These are phyloP conservation scores for Yamagishiella unicocca DNA, from an alignment of 139 green algal genomes.

Conservation along the genomic window DNA sequence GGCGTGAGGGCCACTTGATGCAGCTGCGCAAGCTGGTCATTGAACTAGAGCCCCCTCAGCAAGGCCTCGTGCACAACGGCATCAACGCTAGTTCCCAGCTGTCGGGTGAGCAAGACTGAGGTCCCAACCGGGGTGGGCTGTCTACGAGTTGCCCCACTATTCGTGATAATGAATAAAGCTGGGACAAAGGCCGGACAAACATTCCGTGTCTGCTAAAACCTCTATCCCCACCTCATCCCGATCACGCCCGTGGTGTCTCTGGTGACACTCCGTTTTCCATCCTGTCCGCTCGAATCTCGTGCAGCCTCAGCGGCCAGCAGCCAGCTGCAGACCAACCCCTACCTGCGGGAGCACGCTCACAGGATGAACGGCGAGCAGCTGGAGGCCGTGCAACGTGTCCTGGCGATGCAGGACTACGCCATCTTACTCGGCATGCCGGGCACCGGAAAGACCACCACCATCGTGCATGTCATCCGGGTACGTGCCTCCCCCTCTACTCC, in stretches of 20 bases:
- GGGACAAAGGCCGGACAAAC: too few relatives aligned
- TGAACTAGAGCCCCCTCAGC: slow-evolving; percentile 63
- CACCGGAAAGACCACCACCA: slow-evolving; percentile 83
- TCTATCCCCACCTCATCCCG: too few relatives aligned
- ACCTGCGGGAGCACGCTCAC: slow-evolving; percentile 16
- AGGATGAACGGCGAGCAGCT: slow-evolving; percentile 83
- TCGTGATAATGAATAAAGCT: too few relatives aligned
- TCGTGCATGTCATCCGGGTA: slow-evolving; percentile 62
- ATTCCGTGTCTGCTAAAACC: too few relatives aligned
- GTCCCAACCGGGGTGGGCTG: too few relatives aligned
- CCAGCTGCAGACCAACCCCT: slow-evolving; percentile 33
- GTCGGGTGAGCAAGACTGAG: slow-evolving; percentile 19
- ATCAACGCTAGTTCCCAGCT: background rate
- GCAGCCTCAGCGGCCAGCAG: background rate
- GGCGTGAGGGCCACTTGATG: background rate
- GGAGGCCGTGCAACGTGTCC: slow-evolving; percentile 69
- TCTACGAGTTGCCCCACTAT: too few relatives aligned
- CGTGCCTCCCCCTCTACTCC: background rate
- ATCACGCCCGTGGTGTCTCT: too few relatives aligned
- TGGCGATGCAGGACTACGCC: slow-evolving; percentile 82
- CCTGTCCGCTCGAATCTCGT: background rate
- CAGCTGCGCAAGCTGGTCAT: slow-evolving; percentile 75
- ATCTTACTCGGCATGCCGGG: slow-evolving; percentile 93
- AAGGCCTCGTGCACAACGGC: background rate
- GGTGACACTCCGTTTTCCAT: too few relatives aligned